These are phyloP conservation scores for Niveomyces coronatus DNA, from an alignment of 2,329 filamentous ascomycete genomes.

Conservation along the genomic window DNA sequence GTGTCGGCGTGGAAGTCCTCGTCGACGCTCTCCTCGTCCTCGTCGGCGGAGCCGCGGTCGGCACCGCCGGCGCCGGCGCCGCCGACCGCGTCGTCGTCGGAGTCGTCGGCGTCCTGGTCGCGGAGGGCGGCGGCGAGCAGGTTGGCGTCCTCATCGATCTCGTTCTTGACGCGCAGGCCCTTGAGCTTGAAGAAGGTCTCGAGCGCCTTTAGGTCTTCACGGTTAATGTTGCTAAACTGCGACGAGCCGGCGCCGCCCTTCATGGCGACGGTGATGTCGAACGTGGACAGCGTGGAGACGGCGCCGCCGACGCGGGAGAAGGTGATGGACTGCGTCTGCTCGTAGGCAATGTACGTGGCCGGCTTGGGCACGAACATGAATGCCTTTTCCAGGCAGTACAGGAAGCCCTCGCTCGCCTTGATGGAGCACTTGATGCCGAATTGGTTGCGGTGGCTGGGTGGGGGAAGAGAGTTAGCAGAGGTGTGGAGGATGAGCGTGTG, in stretches of 20 bases:
- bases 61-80: conserved; percentile 58
- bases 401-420: conserved; percentile 95
- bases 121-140: conserved; percentile 70
- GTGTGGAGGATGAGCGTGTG: not conserved
- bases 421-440: conserved; percentile 99
- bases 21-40: conserved; percentile 90
- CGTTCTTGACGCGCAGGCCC: conserved; percentile 92
- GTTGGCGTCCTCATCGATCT: conserved; percentile 90
- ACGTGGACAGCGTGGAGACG: conserved; percentile 86
- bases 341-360: conserved; percentile 92
- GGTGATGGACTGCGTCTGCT: conserved; percentile 82
- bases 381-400: conserved; percentile 95
- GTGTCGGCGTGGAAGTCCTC: conserved; percentile 92
- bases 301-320: conserved; percentile 94
- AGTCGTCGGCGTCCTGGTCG: conserved; percentile 72
- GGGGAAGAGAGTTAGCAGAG: conserved; percentile 20
- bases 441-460: conserved; percentile 68
- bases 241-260: conserved; percentile 81
- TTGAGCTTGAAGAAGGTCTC: conserved; percentile 97
- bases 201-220: conserved; percentile 92
- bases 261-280: conserved; percentile 89
- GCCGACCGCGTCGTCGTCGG: conserved; percentile 66
- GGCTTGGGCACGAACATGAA: conserved; percentile 99
- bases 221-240: conserved; percentile 98
- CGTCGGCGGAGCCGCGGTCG: conserved; percentile 84